These are phyloP conservation scores for Oenanthe sinensis DNA, from an alignment of 129 eudicot genomes.

Conservation along the genomic window DNA sequence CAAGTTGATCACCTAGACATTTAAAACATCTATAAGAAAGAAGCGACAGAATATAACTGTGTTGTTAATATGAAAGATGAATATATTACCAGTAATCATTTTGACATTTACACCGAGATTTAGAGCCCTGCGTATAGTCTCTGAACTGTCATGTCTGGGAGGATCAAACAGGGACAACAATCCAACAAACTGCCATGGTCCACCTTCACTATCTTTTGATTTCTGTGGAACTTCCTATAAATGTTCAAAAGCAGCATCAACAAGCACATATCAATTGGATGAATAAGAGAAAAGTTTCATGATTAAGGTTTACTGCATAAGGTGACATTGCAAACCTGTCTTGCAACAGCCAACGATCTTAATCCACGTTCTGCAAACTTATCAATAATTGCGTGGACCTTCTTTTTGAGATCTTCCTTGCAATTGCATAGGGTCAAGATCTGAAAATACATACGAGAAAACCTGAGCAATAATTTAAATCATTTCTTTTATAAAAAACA, in stretches of 20 bases:
- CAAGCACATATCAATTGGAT: not conserved
- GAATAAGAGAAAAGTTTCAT: not conserved
- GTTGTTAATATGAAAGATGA: not conserved
- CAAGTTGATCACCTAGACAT: slow-evolving; percentile 80
- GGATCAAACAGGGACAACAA: slow-evolving; percentile 77
- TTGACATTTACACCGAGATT: slow-evolving; percentile 86
- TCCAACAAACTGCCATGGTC: slow-evolving; percentile 84
- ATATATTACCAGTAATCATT: slow-evolving; percentile 71
- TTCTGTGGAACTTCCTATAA: slow-evolving; percentile 83
- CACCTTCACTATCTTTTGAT: slow-evolving; percentile 65
- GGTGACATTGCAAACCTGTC: slow-evolving; percentile 42
- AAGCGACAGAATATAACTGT: not conserved
- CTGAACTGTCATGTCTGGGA: slow-evolving; percentile 92
- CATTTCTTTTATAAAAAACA: not conserved
- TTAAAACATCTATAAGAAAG: not conserved
- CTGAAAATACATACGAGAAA: slow-evolving; percentile 23
- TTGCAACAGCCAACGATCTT: slow-evolving; percentile 76
- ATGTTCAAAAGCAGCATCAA: not conserved
- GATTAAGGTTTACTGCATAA: not conserved
- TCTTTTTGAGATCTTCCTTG: slow-evolving; percentile 67
- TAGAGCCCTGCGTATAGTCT: slow-evolving; percentile 81
- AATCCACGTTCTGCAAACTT: slow-evolving; percentile 86
- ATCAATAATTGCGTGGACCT: slow-evolving; percentile 76
- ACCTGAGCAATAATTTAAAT: not conserved
- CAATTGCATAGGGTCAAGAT: slow-evolving; percentile 68